Base-by-base conservation (phyloP, 805 yeast genomes). In the Candida morakotiae region DNA sequence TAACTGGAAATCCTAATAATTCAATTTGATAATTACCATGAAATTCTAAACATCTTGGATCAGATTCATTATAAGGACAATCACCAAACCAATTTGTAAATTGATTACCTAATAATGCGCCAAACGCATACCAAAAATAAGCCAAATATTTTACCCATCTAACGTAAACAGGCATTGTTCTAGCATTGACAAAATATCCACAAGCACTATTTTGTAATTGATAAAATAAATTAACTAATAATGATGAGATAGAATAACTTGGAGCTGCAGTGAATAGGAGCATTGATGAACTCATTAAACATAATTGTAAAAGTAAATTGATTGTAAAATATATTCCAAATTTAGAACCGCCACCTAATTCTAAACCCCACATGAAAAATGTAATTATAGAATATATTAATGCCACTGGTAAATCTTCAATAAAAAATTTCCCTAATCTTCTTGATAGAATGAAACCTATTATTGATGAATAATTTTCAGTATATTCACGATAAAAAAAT, bases 111-210 rank as follows among this genome's bases (percentile, higher is more conserved):
- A 73, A 49, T 39, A 81, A 50, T 2, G 79, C 80, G 2, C 93
- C 93, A 57, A 83, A 83, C 0, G 80, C 81, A 52, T 83, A 87
- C 86, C 89, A 87, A 36, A 82, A 69, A 52, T 75, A 83, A 0
- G 91, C 81, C 39, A 81, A 63, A 56, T 83, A 87, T 52, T 82
- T 84, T 4, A 81, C 72, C 96, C 96, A 87, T 24, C 87, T 68
- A 7, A 87, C 94, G 50, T 87, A 87, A 1, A 84, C 94, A 0
- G 95, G 95, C 79, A 86, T 71, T 1, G 76, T 69, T 6, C 68
- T 64, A 1, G 88, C 77, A 55, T 86, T 85, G 16, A 81, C 83
- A 51, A 83, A 86, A 58, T 77, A 84, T 1, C 95, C 96, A 55
- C 87, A 81, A 0, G 87, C 86, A 70, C 83, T 75, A 36, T 85